These are phyloP conservation scores for Argentina anserina DNA, from an alignment of 306 rosid genomes.

Conservation along the genomic window DNA sequence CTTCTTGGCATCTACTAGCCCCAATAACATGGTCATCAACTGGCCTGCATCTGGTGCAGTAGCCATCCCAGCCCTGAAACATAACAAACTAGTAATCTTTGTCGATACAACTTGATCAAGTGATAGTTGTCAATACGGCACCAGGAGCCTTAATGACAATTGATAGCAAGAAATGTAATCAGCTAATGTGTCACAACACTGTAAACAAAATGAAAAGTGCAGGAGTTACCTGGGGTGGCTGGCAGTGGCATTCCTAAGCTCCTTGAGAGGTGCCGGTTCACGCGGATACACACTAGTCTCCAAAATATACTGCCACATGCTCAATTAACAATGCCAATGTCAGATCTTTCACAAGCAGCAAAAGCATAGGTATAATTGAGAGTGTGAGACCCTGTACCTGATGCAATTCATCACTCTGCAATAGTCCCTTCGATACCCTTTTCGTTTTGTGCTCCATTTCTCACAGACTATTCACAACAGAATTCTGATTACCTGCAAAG, in stretches of 20 bases:
- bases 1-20: conserved; percentile 45
- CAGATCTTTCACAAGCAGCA: neutral
- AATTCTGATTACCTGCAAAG: neutral
- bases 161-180: neutral
- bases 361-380: neutral
- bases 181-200: too few species aligned
- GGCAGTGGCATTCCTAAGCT: conserved; percentile 38
- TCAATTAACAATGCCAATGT: neutral
- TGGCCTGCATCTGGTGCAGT: conserved; percentile 50
- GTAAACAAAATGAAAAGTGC: neutral
- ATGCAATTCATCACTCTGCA: conserved; percentile 45
- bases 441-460: conserved; percentile 29
- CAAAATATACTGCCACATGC: conserved; percentile 42
- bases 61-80: conserved; percentile 36
- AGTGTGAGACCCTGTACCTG: neutral
- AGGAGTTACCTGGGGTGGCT: conserved; percentile 13
- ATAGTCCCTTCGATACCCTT: conserved; percentile 17
- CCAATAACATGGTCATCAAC: conserved; percentile 42
- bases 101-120: neutral
- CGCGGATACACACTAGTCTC: conserved; percentile 63
- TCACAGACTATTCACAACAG: conserved; percentile 6
- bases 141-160: too few species aligned
- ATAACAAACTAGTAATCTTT: neutral
- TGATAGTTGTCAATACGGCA: too few species aligned
- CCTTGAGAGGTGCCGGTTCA: conserved; percentile 50